A percentile compares a stretch with the other conserved stretches of the same genome.
Conservation (phyloP, 139 green algal genomes). For the Chlorella sp. region DNA sequence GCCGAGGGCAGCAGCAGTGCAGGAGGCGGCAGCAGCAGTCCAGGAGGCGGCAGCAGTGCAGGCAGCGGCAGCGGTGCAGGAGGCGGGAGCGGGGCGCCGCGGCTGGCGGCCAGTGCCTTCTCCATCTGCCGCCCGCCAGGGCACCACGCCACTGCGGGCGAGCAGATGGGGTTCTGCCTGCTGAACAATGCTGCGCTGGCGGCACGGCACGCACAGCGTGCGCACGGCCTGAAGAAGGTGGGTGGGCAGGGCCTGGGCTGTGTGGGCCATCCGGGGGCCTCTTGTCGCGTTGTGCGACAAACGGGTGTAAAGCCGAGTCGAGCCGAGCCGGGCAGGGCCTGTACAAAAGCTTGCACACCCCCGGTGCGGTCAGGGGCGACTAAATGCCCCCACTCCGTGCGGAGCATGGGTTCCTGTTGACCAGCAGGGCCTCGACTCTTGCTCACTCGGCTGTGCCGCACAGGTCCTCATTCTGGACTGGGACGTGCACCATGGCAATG, state of each 20-base stretch:
- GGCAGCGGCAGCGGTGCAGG: not conserved
- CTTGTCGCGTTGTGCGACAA: too few species aligned
- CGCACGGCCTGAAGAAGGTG: slow-evolving; percentile 45
- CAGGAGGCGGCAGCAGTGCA: not conserved
- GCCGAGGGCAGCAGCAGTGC: not conserved
- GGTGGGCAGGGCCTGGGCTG: not conserved
- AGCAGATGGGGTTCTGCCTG: slow-evolving; percentile 92
- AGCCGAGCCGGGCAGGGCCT: too few species aligned
- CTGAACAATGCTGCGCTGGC: slow-evolving; percentile 81
- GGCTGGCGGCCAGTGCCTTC: slow-evolving; percentile 54
- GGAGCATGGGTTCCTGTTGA: too few species aligned
- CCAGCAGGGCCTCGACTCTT: too few species aligned
- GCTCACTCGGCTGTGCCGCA: not conserved
- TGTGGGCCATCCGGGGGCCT: too few species aligned
- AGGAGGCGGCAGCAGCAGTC: slow-evolving; percentile 4
- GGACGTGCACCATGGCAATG: slow-evolving; percentile 68
- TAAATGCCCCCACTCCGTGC: too few species aligned
- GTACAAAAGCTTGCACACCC: too few species aligned
- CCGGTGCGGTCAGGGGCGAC: too few species aligned
- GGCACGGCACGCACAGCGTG: slow-evolving; percentile 62
- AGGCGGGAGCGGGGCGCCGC: too few species aligned
- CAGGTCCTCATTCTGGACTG: slow-evolving; percentile 60
- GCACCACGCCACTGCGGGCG: slow-evolving; percentile 77
- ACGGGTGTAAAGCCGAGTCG: too few species aligned
- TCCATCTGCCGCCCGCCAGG: slow-evolving; percentile 83